A percentile compares a stretch with the other conserved stretches of the same genome.
phyloP scores from a whole-genome alignment of 495 filamentous ascomycete species.

The Hyaloscypha finlandica region DNA sequence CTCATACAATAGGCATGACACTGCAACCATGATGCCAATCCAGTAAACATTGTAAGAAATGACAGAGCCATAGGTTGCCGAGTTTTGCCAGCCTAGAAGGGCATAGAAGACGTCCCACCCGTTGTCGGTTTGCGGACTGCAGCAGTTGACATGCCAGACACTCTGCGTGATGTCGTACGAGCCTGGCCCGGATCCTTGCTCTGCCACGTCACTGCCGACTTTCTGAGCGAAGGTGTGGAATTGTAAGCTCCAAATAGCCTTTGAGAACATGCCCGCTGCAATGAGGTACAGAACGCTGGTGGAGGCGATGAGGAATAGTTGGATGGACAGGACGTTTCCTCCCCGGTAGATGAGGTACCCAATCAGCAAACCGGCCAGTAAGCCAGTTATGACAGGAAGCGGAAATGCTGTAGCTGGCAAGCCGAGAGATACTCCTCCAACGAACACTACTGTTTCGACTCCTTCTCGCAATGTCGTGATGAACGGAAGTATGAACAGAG shows the following conservation, averaged over 20 bases:
- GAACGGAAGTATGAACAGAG: slow-evolving; percentile 79
- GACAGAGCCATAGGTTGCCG: slow-evolving; percentile 77
- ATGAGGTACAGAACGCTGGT: slow-evolving; percentile 84
- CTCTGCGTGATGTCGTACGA: slow-evolving; percentile 81
- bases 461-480: slow-evolving; percentile 79
- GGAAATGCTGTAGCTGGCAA: slow-evolving; percentile 73
- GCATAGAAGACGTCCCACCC: slow-evolving; percentile 91
- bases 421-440: slow-evolving; percentile 74
- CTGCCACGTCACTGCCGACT: slow-evolving; percentile 71
- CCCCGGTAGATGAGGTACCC: slow-evolving; percentile 73
- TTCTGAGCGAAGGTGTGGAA: slow-evolving; percentile 61
- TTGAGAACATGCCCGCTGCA: slow-evolving; percentile 77
- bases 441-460: slow-evolving; percentile 79
- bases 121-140: slow-evolving; percentile 67
- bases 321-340: slow-evolving; percentile 58
- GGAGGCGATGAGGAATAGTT: slow-evolving; percentile 75
- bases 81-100: slow-evolving; percentile 80
- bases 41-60: slow-evolving; percentile 87
- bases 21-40: slow-evolving; percentile 62
- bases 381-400: slow-evolving; percentile 68
- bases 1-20: slow-evolving; percentile 61
- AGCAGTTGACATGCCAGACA: slow-evolving; percentile 94
- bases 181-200: slow-evolving; percentile 73
- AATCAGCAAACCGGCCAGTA: slow-evolving; percentile 59
- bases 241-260: slow-evolving; percentile 71